Evolutionary conservation across 1,284 basidiomycete genomes (phyloP), one percentile per base, ranked within the genome.

Genomic region (Austroboletus olivaceoglutinosus): DNA sequence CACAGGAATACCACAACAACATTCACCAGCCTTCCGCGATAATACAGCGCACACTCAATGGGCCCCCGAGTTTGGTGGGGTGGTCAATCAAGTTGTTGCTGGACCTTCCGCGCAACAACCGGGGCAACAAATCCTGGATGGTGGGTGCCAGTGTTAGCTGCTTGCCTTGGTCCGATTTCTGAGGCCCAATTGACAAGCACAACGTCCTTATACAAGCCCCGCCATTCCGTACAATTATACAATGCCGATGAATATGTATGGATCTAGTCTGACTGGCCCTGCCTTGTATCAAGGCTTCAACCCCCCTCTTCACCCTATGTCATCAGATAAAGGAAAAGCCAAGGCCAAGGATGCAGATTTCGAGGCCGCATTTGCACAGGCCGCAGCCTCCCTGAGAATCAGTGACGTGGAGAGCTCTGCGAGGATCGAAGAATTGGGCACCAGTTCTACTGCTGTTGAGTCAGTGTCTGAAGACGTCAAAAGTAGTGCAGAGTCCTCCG

Each of bases 321-420:
- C 69, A 30, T 56, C 66, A 52, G 67, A 69, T 48, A 83, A 80
- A 68, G 88, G 82, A 48, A 91, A 87, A 69, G 87, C 83, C 18
- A 91, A 86, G 65, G 80, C 75, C 53, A 82, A 76, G 57, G 87
- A 87, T 58, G 84, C 78, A 7, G 89, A 90, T 67, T 92, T 89
- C 60, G 88, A 89, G 58, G 82, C 82, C 25, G 89, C 87, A 2
- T 88, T 91, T 67, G 82, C 81, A 16, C 76, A 86, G 59, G 74
- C 77, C 5, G 70, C 73, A 3, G 77, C 76, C 15, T 80, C 80
- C 10, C 62, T 84, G 18, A 60, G 66, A 33, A 65, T 74, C 12
- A 52, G 61, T 22, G 73, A 81, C 55, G 60, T 68, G 23, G 72
- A 77, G 23, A 73, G 71, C 25, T 75, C 81, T 9, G 65, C 69